Evolutionary conservation across 2,329 filamentous ascomycete genomes (phyloP).

Genomic region (Epicoccum nigrum): DNA sequence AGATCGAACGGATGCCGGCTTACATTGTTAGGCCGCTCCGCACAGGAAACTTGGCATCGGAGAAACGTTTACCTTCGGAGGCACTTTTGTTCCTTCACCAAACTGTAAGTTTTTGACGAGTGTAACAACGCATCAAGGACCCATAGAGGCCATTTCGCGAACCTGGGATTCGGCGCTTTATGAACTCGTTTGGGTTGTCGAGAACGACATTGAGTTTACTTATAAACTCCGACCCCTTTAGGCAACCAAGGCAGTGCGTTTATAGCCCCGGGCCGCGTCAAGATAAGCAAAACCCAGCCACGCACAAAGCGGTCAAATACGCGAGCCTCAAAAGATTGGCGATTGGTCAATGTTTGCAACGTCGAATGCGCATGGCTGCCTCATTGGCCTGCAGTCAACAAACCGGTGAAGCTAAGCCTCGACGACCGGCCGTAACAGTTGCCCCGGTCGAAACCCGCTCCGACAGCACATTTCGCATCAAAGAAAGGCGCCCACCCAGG

Average conservation of each 20-base stretch:
- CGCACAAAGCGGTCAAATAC: background rate
- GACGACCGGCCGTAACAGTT: background rate
- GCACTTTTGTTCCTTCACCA: too few species aligned
- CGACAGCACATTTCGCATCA: background rate
- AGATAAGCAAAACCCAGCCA: slow-evolving; percentile 9
- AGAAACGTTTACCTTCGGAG: too few species aligned
- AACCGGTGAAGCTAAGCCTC: slow-evolving; percentile 13
- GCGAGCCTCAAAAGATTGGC: background rate
- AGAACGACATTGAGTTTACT: background rate
- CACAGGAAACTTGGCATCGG: background rate
- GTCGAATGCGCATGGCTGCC: background rate
- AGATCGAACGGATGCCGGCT: background rate
- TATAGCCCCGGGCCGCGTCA: slow-evolving; percentile 19
- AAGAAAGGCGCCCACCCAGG: background rate
- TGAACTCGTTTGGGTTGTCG: background rate
- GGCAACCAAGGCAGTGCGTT: slow-evolving; percentile 14
- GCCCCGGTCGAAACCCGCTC: slow-evolving; percentile 2
- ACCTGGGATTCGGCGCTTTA: background rate
- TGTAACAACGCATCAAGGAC: too few species aligned
- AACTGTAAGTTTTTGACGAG: too few species aligned
- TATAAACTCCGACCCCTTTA: slow-evolving; percentile 5
- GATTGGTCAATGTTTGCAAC: background rate
- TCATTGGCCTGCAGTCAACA: slow-evolving; percentile 1
- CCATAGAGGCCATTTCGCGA: too few species aligned
- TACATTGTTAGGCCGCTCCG: background rate